phyloP scores from a whole-genome alignment of 176 grass and related monocot species.

The Secale cereale region DNA sequence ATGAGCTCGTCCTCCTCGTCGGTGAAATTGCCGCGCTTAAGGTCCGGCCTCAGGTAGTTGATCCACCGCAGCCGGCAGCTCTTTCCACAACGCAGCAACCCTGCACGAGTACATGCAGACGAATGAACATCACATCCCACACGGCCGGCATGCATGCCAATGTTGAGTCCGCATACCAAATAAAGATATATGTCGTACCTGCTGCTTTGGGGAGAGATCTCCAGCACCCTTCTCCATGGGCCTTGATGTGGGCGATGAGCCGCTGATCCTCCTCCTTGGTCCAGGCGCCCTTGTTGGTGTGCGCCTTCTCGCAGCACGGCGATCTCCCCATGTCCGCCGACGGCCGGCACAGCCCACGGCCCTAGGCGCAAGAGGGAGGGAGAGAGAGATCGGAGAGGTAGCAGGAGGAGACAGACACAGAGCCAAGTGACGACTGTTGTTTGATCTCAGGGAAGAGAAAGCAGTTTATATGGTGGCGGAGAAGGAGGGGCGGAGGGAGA shows the following conservation, averaged over 20 bases:
- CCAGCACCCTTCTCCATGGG: conserved; percentile 87
- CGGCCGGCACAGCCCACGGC: not conserved
- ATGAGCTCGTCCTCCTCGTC: conserved; percentile 72
- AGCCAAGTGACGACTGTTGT: not conserved
- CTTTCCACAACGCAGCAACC: conserved; percentile 75
- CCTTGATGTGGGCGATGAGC: conserved; percentile 72
- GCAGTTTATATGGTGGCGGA: not conserved
- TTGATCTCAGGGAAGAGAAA: not conserved
- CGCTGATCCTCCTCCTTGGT: conserved; percentile 89
- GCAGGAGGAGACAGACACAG: not conserved
- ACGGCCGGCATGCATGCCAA: not conserved
- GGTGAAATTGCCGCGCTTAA: conserved; percentile 92
- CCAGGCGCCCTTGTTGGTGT: conserved; percentile 95
- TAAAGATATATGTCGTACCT: conserved; percentile 17
- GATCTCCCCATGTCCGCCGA: conserved; percentile 64
- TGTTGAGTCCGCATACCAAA: not conserved
- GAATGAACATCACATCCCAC: not conserved
- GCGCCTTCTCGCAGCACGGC: conserved; percentile 92
- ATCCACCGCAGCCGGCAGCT: conserved; percentile 88
- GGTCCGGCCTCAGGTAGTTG: conserved; percentile 77
- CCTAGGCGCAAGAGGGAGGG: not conserved
- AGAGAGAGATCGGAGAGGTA: not conserved
- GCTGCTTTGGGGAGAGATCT: conserved; percentile 83
- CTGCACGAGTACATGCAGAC: not conserved
- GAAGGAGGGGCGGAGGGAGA: conserved; percentile 10